phyloP scores from a whole-genome alignment of 2,329 filamentous ascomycete genomes.

The Sclerotinia minor region DNA sequence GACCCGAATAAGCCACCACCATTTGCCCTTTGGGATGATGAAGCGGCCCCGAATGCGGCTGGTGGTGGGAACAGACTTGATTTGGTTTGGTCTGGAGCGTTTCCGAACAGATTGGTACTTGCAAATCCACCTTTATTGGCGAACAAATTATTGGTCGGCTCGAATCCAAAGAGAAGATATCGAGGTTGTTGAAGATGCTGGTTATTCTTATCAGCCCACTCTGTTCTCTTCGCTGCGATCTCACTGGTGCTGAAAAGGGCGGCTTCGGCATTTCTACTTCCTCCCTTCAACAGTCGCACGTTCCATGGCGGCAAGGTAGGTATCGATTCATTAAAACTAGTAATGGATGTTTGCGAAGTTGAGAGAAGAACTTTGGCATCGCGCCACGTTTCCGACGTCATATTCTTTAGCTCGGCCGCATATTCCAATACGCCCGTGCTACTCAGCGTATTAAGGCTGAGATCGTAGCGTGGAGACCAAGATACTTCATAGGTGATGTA shows the following conservation, averaged over 20 bases:
- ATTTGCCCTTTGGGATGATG: background rate
- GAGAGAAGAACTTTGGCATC: slow-evolving; percentile 48
- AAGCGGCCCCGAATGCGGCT: background rate
- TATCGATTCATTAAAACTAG: slow-evolving; percentile 50
- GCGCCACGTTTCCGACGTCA: slow-evolving; percentile 51
- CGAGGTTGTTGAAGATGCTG: slow-evolving; percentile 40
- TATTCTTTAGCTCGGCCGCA: slow-evolving; percentile 55
- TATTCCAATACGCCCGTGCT: slow-evolving; percentile 46
- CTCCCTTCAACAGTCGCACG: slow-evolving; percentile 44
- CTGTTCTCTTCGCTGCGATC: slow-evolving; percentile 44
- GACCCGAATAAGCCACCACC: background rate
- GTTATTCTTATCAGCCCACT: slow-evolving; percentile 27
- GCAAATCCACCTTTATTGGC: slow-evolving; percentile 8
- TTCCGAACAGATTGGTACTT: slow-evolving; percentile 2
- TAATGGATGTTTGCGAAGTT: slow-evolving; percentile 52
- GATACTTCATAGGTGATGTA: slow-evolving; percentile 44
- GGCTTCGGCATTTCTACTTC: slow-evolving; percentile 26
- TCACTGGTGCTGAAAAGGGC: slow-evolving; percentile 35
- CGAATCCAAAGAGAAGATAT: slow-evolving; percentile 13
- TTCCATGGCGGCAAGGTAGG: slow-evolving; percentile 51
- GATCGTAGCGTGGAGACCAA: slow-evolving; percentile 52
- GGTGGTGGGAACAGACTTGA: slow-evolving; percentile 2
- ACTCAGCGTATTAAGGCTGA: slow-evolving; percentile 46
- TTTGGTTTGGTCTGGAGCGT: background rate
- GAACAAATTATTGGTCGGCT: background rate